These are phyloP conservation scores for Neurospora sp. DNA, from an alignment of 495 filamentous ascomycete species.

Conservation along the genomic window DNA sequence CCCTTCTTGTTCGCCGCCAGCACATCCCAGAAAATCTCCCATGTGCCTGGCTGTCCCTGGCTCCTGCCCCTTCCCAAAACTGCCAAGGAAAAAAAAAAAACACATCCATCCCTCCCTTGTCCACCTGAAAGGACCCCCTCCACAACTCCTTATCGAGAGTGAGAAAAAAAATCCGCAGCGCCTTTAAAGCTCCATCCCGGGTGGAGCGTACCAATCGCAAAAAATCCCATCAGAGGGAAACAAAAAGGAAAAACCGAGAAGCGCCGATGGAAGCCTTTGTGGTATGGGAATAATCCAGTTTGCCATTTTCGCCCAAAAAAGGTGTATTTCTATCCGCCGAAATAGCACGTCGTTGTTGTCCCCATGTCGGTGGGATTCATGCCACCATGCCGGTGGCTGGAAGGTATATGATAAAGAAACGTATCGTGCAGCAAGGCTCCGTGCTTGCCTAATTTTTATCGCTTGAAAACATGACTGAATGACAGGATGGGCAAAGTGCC, in stretches of 20 bases:
- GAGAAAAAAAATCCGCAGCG: not conserved
- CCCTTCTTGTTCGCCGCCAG: not conserved
- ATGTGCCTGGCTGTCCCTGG: not conserved
- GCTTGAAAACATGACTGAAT: not conserved
- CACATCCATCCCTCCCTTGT: not conserved
- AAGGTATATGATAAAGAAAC: not conserved
- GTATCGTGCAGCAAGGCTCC: not conserved
- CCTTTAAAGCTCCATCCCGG: not conserved
- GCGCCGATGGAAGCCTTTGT: not conserved
- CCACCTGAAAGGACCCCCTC: not conserved
- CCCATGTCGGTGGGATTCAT: not conserved
- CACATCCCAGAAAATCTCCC: not conserved
- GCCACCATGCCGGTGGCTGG: not conserved
- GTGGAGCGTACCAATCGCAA: not conserved
- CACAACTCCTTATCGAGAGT: not conserved
- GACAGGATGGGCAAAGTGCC: slow-evolving; percentile 8
- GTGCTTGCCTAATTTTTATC: not conserved
- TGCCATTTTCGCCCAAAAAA: not conserved
- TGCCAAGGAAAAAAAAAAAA: not conserved
- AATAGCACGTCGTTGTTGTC: not conserved
- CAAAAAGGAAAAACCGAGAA: not conserved
- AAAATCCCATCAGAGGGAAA: not conserved
- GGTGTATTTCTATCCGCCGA: not conserved
- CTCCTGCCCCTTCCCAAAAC: not conserved
- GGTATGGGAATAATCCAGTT: not conserved